phyloP scores from a whole-genome alignment of 2,329 filamentous ascomycete species.

The Pseudocercospora eumusae region DNA sequence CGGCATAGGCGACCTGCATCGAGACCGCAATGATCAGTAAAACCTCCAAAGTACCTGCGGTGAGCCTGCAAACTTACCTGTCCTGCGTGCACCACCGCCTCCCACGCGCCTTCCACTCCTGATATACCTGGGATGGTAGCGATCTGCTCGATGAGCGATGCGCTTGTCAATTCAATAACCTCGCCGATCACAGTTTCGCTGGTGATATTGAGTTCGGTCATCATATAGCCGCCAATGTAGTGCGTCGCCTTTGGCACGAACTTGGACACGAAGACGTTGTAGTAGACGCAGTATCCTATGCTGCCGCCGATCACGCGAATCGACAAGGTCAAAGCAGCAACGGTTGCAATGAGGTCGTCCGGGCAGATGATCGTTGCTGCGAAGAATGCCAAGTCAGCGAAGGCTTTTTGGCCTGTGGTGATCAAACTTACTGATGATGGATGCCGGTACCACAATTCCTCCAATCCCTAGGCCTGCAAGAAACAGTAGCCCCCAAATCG shows the following conservation, averaged over 20 bases:
- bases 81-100: conserved; percentile 31
- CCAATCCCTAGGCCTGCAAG: conserved; percentile 66
- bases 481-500: conserved; percentile 40
- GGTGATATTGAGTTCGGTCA: conserved; percentile 52
- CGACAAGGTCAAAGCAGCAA: conserved; percentile 67
- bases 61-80: conserved; percentile 17
- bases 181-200: conserved; percentile 45
- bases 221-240: conserved; percentile 56
- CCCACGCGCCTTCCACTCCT: conserved; percentile 46
- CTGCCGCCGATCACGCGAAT: conserved; percentile 68
- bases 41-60: not conserved
- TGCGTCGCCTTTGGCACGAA: conserved; percentile 48
- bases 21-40: conserved; percentile 8
- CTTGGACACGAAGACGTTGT: conserved; percentile 39
- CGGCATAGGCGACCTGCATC: conserved; percentile 36
- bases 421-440: conserved; percentile 55
- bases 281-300: conserved; percentile 52
- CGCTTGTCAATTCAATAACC: conserved; percentile 57
- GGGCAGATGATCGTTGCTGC: conserved; percentile 65
- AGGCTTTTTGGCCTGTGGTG: too few relatives aligned
- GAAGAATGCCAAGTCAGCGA: conserved; percentile 4
- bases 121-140: conserved; percentile 55
- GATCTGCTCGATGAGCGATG: conserved; percentile 54
- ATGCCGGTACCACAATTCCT: conserved; percentile 67
- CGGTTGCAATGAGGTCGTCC: conserved; percentile 68